These are phyloP conservation scores for Primulina tabacum DNA, from an alignment of 257 asterid genomes.

Conservation along the genomic window DNA sequence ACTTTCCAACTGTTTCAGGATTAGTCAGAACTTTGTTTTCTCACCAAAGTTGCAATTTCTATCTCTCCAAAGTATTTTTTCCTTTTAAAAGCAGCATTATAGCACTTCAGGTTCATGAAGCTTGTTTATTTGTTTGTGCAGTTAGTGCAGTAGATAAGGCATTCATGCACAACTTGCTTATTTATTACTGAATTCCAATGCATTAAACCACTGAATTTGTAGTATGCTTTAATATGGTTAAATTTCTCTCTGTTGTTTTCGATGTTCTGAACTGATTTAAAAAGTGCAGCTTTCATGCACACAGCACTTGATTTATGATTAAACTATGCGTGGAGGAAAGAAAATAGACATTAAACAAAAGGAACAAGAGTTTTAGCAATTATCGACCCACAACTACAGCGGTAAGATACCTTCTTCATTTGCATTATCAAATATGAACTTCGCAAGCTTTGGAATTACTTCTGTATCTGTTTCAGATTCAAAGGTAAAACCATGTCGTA, in stretches of 20 bases:
- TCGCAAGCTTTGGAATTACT: conserved; percentile 99
- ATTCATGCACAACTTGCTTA: conserved; percentile 2
- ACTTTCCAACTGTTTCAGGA: background rate
- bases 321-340: background rate
- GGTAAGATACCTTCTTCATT: conserved; percentile 71
- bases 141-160: background rate
- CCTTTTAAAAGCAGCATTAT: background rate
- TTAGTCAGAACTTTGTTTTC: background rate
- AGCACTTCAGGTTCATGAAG: background rate
- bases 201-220: background rate
- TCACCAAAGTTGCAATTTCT: background rate
- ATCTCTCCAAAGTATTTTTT: background rate
- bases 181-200: background rate
- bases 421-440: conserved; percentile 82
- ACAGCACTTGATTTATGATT: background rate
- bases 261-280: background rate
- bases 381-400: conserved; percentile 1
- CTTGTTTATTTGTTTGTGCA: background rate
- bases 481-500: conserved; percentile 72
- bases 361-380: background rate
- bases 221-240: background rate
- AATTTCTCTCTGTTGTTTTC: background rate
- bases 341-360: background rate
- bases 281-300: background rate
- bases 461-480: conserved; percentile 63